Evolutionary conservation across 1,139 yeast genomes (phyloP), one percentile per base, ranked within the genome.

Genomic region (Sugiyamaella neomexicana): DNA sequence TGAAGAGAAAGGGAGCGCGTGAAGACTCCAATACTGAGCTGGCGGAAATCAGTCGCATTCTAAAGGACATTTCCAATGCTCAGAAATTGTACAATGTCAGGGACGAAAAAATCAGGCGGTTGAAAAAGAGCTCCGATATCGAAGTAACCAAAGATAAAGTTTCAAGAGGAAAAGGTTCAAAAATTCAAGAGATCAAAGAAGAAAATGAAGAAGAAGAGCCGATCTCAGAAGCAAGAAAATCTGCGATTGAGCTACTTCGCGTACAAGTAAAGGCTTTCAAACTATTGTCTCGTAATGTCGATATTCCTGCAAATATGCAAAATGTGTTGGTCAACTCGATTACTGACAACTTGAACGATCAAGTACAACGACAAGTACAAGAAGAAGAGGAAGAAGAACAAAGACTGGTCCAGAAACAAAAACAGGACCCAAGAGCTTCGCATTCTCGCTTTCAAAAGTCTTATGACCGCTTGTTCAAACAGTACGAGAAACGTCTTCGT

Each of bases 181-280:
- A 12, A 20, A 25, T 12, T 29, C 34, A 29, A 29, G 34, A n/a
- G 37, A 25, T 10, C 27, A 20, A 41, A 9, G 45, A 12, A 1
- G 45, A 6, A 4, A 25, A 13, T 6, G 20, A 31, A 15, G 38
- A 31, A 29, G 38, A 43, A 25, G 38, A 29, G 13, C 13, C 9
- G 13, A 5, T 9, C 12, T 15, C 27, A 29, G 25, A 20, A 12
- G 36, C 16, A 9, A 41, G 34, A 20, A 2, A 32, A 27, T 6
- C 45, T 29, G 34, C 8, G 65, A 61, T 73, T 23, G 77, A 73
- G 2, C 68, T 84, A 32, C 73, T 90, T 52, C 76, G 80, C 54
- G 78, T 81, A 52, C 98, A 91, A 69, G 71, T 93, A 27, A 75
- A 83, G 29, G 89, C 95, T 0, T 80, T 89, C 61, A 90, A 90